phyloP scores from a whole-genome alignment of 2,329 filamentous ascomycete species.

The Leptographium galeiforme region DNA sequence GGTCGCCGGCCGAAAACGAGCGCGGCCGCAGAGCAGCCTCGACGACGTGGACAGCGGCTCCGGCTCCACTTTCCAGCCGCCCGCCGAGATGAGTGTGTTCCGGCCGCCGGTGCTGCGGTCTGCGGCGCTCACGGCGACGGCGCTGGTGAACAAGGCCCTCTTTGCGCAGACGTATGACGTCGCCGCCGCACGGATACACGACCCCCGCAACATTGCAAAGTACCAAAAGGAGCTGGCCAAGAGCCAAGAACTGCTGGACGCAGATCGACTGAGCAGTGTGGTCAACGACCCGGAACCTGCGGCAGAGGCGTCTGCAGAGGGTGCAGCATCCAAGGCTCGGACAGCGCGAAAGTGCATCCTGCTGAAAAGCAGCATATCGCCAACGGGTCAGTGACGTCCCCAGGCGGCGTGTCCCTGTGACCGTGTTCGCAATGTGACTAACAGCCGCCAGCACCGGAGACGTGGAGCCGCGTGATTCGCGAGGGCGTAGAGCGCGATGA shows the following conservation, averaged over 20 bases:
- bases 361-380: constrained; percentile 41
- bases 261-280: constrained; percentile 52
- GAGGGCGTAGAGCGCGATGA: constrained; percentile 56
- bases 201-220: constrained; percentile 60
- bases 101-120: constrained; percentile 65
- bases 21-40: constrained; percentile 7
- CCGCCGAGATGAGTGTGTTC: constrained; percentile 42
- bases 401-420: not conserved
- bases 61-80: not conserved
- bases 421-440: not conserved
- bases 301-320: constrained; percentile 10
- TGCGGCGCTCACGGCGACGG: constrained; percentile 43
- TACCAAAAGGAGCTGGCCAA: constrained; percentile 54
- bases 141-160: constrained; percentile 60
- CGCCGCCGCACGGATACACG: constrained; percentile 64
- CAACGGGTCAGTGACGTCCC: constrained; percentile 27
- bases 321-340: not conserved
- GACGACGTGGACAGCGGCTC: constrained; percentile 1
- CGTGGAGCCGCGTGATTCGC: constrained; percentile 60
- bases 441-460: constrained; percentile 42
- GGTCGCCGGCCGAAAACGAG: constrained; percentile 9
- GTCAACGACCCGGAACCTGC: constrained; percentile 44
- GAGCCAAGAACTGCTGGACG: constrained; percentile 50
- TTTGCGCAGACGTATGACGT: constrained; percentile 67
- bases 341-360: constrained; percentile 42